Evolutionary conservation across 106 monocot genomes (phyloP).

Genomic region (Dendrobium huoshanense): DNA sequence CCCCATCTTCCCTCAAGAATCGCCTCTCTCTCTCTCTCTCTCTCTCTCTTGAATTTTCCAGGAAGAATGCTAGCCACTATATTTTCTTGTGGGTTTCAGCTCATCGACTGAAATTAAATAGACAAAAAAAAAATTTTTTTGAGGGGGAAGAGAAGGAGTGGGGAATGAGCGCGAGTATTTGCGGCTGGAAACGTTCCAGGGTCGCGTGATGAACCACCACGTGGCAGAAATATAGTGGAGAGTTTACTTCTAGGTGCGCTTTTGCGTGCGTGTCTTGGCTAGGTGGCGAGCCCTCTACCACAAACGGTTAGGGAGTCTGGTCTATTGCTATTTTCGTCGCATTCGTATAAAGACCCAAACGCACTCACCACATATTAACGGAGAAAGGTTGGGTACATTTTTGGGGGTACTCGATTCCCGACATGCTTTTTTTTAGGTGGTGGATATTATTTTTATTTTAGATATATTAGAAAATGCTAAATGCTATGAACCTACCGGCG

Average conservation of each 20-base stretch:
- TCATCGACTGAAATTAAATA: background rate
- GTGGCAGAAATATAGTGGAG: background rate
- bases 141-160: no score
- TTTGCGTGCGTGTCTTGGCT: background rate
- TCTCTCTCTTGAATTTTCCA: background rate
- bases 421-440: no score
- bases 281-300: constrained; percentile 2
- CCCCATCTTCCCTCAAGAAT: no score
- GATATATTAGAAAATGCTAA: no score
- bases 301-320: background rate
- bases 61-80: constrained; percentile 65
- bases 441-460: no score
- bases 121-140: background rate
- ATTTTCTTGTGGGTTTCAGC: constrained; percentile 33
- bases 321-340: background rate
- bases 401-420: no score
- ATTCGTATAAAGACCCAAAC: no score
- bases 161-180: background rate
- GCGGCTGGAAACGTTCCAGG: background rate
- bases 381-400: no score
- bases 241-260: background rate
- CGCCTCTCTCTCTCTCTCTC: background rate
- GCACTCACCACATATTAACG: no score
- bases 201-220: background rate
- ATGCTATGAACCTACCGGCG: no score